Conservation (phyloP, 106 monocot species). For the Acorus gramineus region DNA sequence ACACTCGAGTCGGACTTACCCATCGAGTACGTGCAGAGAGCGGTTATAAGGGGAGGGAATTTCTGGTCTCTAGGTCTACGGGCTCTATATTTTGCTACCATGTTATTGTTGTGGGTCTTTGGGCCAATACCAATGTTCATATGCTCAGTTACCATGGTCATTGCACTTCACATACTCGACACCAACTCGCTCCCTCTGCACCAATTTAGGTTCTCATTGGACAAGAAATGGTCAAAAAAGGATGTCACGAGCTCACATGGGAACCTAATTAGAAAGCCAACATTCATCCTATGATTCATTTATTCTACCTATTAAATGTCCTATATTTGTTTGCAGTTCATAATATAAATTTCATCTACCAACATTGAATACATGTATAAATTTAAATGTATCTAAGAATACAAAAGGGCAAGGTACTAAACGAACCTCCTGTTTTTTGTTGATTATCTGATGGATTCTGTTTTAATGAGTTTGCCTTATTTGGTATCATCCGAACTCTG, state of each 20-base stretch:
- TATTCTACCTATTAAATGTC: no score
- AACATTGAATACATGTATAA: no score
- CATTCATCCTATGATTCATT: no score
- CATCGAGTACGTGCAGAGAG: conserved; percentile 11
- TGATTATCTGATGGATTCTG: neutral
- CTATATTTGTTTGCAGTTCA: no score
- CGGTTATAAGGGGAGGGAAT: conserved; percentile 11
- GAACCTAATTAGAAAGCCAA: no score
- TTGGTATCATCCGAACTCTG: conserved; percentile 30
- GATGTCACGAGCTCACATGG: no score
- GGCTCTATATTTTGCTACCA: conserved; percentile 13
- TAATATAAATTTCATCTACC: no score
- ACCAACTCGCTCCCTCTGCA: conserved; percentile 10
- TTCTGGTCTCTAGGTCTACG: conserved; percentile 9
- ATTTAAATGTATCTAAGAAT: no score
- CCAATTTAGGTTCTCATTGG: neutral
- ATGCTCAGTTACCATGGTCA: conserved; percentile 5
- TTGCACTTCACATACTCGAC: conserved; percentile 7
- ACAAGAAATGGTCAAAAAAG: no score
- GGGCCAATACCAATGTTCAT: conserved; percentile 16
- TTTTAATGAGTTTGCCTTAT: neutral
- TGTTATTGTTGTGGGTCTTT: conserved; percentile 16
- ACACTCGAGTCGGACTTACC: conserved; percentile 11
- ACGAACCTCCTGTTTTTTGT: no score
- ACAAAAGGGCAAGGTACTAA: no score